Evolutionary conservation across 208 protist species (phyloP), one percentile per base, ranked within the genome.

Genomic region (Zelonia costaricensis): DNA sequence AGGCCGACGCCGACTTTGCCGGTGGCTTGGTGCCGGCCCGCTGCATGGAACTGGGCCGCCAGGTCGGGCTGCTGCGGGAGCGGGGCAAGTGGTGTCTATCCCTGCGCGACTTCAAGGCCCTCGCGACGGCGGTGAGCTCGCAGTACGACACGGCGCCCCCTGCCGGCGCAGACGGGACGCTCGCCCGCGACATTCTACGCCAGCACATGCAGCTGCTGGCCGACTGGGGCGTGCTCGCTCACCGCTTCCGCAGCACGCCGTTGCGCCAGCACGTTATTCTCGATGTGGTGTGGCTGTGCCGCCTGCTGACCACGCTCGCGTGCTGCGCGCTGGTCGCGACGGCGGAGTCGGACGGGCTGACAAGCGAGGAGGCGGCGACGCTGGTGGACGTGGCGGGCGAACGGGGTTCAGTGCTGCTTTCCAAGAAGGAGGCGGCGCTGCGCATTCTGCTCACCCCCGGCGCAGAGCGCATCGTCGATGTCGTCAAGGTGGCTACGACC

Each of bases 191-290:
- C 18, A 63, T 77, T 20, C 71, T 94, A 16, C 82, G 84, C 35
- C 47, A 42, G 1, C 88, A 94, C 66, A 88, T 84, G 40, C 82
- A 94, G 54, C 76, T 94, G 20, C 68, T 94, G 18, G 35, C 58
- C 0, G 76, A 79, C 44, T 89, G 82, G 75, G 82, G 82, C 4
- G 46, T 84, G 10, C 54, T 94, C n/a, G 47, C 78, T 13, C 76
- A 94, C 55, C 76, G 75, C 33, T 91, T 80, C 27, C 67, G 74
- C 31, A 83, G 88, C 46, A 52, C 62, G n/a, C 55, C 43, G 10
- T 74, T 91, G 52, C 71, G 76, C 18, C 62, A 69, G 39, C 48
- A 74, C 42, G 63, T 94, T 16, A 46, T 91, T 23, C 27, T 94
- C 3, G 84, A 94, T 67, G 76, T 86, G n/a, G 49, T 54, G 22